Percentiles rank a stretch among this genome's conserved stretches.
Evolutionary conservation across 331 rosid genomes (phyloP).

Genomic region (Stylosanthes scabra): DNA sequence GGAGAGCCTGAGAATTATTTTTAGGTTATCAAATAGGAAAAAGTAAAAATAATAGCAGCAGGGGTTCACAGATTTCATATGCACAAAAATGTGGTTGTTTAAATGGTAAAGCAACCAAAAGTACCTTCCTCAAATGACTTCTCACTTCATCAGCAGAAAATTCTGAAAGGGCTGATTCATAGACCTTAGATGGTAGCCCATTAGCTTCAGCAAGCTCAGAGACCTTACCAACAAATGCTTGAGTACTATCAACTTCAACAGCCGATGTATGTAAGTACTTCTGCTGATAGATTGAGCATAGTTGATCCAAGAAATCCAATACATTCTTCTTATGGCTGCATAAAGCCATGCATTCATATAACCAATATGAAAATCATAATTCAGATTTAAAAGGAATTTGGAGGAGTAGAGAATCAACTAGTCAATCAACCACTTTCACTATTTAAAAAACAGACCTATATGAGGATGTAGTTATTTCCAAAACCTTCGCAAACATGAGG

Average conservation of each 20-base stretch:
- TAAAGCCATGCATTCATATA: constrained; percentile 42
- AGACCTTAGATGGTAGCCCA: constrained; percentile 75
- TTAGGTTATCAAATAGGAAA: constrained; percentile 18
- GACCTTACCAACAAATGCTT: constrained; percentile 64
- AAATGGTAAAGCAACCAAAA: constrained; percentile 33
- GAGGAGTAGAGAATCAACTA: constrained; percentile 38
- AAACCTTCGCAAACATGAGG: constrained; percentile 71
- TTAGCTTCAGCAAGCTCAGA: constrained; percentile 82
- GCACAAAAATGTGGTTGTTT: constrained; percentile 27
- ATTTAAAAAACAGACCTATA: constrained; percentile 64
- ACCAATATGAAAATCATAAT: constrained; percentile 22
- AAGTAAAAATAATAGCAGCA: background rate
- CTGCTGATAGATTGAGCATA: constrained; percentile 74
- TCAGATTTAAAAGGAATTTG: constrained; percentile 19
- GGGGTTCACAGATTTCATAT: background rate
- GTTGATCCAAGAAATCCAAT: constrained; percentile 74
- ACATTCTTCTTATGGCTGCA: constrained; percentile 84
- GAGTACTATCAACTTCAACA: constrained; percentile 52
- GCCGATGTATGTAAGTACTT: constrained; percentile 55
- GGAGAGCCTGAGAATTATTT: constrained; percentile 29
- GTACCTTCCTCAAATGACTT: constrained; percentile 70
- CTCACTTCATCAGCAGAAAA: constrained; percentile 65
- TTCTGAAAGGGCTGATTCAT: constrained; percentile 55
- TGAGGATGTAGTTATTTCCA: constrained; percentile 70
- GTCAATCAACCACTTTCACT: constrained; percentile 28